Evolutionary conservation across 1,139 yeast genomes (phyloP), one percentile per base, ranked within the genome.

Genomic region (Lodderomyces orthopsilosis): DNA sequence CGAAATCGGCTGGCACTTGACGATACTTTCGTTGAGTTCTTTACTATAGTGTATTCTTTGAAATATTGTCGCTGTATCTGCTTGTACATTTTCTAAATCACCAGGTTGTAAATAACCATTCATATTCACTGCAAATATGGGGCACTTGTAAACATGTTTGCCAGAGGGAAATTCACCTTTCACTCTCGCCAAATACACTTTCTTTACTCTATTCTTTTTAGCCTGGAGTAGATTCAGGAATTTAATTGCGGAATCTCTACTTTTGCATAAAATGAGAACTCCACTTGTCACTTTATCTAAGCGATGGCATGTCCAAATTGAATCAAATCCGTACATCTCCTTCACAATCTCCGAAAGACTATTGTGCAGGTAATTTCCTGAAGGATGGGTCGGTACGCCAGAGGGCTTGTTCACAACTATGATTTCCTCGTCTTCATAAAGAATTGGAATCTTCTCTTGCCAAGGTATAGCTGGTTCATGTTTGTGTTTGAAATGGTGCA

Each of bases 381-480:
- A 79, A 0, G 95, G 95, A 60, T 87, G 95, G 1, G 87, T 82
- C 0, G 95, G 94, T 1, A 86, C 66, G 0, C 95, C 95, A 8
- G 79, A 66, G 0, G 95, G 95, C 55, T 87, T 87, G 57, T 83
- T 73, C 2, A 86, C 70, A 15, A 87, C 88, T 2, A 87, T 47
- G 1, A 79, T 42, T 4, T 75, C 67, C 1, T 68, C 70, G 53
- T 75, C 74, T 46, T 79, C 75, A 52, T 58, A 65, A 0, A 85
- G 55, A 0, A 81, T 64, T 17, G 72, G 66, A 4, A 82, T 50
- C 5, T 39, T 35, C 5, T 55, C 52, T 19, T 19, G 10, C 47
- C 50, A 43, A 4, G 68, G 63, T 1, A 78, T 74, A 1, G 76
- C 70, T 1, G 88, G 82, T 50, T 85, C 93, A 55, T 85, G 93